These are phyloP conservation scores for Panicum miliaceum DNA, from an alignment of 176 grass and related monocot species.

Conservation along the genomic window DNA sequence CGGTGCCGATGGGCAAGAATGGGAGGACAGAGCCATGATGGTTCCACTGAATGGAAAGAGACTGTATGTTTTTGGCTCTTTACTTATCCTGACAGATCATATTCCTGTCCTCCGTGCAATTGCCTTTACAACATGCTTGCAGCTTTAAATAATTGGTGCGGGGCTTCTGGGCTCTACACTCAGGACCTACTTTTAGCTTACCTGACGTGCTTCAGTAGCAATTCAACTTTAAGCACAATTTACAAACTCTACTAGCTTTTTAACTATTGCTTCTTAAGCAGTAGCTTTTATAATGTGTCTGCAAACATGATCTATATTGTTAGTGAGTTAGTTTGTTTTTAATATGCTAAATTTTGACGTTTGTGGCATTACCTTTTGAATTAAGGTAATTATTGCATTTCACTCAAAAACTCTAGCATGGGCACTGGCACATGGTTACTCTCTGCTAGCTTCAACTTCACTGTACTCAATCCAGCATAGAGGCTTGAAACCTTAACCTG, in stretches of 20 bases:
- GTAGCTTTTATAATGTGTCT: not conserved
- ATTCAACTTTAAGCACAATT: not conserved
- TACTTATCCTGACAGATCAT: slow-evolving; percentile 16
- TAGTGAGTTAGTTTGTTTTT: not conserved
- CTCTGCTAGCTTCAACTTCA: slow-evolving; percentile 20
- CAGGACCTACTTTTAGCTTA: not conserved
- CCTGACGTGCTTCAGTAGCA: not conserved
- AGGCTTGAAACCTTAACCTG: not conserved
- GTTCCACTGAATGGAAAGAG: slow-evolving; percentile 85
- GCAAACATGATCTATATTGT: not conserved
- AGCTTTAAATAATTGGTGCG: not conserved
- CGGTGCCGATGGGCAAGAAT: slow-evolving; percentile 92
- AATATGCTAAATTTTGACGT: not conserved
- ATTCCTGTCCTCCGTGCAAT: not conserved
- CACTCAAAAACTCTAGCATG: not conserved
- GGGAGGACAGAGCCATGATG: slow-evolving; percentile 85
- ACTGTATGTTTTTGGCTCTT: slow-evolving; percentile 60
- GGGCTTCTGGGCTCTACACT: not conserved
- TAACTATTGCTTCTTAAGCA: not conserved
- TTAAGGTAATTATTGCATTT: not conserved
- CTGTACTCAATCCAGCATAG: slow-evolving; percentile 9
- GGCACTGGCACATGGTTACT: not conserved
- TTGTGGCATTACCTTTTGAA: slow-evolving; percentile 16
- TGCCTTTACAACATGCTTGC: not conserved
- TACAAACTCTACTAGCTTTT: not conserved